Percentiles rank a stretch among this genome's conserved stretches.
Evolutionary conservation across 2,329 filamentous ascomycete species (phyloP).

Genomic region (Colletotrichum somersetense): DNA sequence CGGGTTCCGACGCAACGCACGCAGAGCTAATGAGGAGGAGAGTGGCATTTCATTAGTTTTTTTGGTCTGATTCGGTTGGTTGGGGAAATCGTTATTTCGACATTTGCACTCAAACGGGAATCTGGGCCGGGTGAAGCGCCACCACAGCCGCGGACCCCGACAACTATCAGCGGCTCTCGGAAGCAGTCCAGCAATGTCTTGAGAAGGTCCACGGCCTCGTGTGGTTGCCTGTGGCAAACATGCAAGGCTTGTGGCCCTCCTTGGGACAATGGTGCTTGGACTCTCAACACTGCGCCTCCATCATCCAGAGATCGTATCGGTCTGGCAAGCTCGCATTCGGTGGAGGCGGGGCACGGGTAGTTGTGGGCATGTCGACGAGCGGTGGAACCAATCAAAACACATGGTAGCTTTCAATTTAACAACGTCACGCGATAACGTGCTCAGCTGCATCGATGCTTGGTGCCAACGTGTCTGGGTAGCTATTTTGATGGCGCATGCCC

Average conservation of each 20-base stretch:
- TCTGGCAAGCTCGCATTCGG: slow-evolving; percentile 26
- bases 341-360: slow-evolving; percentile 40
- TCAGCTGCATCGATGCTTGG: background rate
- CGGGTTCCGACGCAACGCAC: background rate
- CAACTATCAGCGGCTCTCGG: slow-evolving; percentile 24
- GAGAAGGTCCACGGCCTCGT: background rate
- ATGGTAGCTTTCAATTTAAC: slow-evolving; percentile 40
- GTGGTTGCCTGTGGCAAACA: background rate
- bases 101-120: slow-evolving; percentile 2
- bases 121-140: background rate
- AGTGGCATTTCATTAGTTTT: slow-evolving; percentile 23
- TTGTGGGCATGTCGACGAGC: slow-evolving; percentile 20
- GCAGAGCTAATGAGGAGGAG: slow-evolving; percentile 27
- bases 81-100: slow-evolving; percentile 20
- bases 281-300: slow-evolving; percentile 39
- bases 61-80: slow-evolving; percentile 34
- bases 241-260: background rate
- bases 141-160: background rate
- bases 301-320: slow-evolving; percentile 8
- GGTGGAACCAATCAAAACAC: slow-evolving; percentile 29
- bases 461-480: background rate
- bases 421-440: slow-evolving; percentile 14
- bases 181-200: slow-evolving; percentile 20
- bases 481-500: background rate
- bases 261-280: slow-evolving; percentile 18